These are phyloP conservation scores for Aegle marmelos DNA, from an alignment of 345 rosid genomes.

Conservation along the genomic window DNA sequence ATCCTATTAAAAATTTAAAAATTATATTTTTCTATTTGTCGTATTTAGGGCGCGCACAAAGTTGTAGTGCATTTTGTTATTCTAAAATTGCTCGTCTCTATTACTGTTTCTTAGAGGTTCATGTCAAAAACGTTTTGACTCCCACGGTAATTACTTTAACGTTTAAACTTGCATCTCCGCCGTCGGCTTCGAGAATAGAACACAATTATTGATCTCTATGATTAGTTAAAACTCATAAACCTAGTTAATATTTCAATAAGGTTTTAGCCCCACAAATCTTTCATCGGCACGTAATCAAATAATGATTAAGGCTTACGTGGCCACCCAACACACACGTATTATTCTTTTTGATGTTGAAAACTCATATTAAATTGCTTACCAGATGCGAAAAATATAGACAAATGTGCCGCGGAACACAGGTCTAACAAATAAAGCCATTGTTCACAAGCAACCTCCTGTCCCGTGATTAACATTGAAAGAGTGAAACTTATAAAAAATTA, in stretches of 20 bases:
- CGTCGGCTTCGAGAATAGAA: neutral
- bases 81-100: too few relatives aligned
- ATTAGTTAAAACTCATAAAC: too few relatives aligned
- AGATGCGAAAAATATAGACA: neutral
- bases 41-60: too few relatives aligned
- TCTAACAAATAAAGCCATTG: neutral
- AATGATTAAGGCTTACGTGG: neutral
- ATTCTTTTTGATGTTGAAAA: neutral
- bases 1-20: too few relatives aligned
- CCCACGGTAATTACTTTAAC: neutral
- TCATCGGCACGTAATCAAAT: neutral
- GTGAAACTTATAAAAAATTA: too few relatives aligned
- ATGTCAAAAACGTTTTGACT: neutral
- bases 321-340: neutral
- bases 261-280: neutral
- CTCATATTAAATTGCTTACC: neutral
- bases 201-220: neutral
- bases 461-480: neutral
- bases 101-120: too few relatives aligned
- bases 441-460: neutral
- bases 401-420: neutral
- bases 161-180: too few relatives aligned
- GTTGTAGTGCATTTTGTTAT: too few relatives aligned
- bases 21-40: too few relatives aligned
- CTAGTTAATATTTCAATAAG: too few relatives aligned